Evolutionary conservation across 2,329 filamentous ascomycete genomes (phyloP).

Genomic region (Aspergillus sp.): DNA sequence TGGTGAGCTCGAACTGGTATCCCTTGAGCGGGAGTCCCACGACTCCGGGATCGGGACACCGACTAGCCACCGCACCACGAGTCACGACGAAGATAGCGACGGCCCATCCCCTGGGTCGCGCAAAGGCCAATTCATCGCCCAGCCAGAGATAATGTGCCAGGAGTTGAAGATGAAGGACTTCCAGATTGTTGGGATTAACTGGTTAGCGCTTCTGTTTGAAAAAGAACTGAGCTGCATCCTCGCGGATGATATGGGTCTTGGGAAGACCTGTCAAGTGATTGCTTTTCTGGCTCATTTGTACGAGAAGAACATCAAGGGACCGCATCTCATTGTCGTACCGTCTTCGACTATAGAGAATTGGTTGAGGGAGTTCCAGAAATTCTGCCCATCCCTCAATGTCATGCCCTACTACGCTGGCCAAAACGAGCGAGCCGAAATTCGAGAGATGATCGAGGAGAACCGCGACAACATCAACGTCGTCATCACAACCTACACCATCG

Average conservation of each 20-base stretch:
- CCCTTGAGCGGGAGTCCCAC: conserved; percentile 41
- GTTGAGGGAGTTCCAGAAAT: conserved; percentile 79
- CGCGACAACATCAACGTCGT: conserved; percentile 59
- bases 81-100: conserved; percentile 41
- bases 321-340: conserved; percentile 79
- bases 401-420: conserved; percentile 64
- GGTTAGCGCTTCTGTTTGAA: conserved; percentile 76
- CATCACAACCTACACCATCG: conserved; percentile 63
- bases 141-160: conserved; percentile 69
- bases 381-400: conserved; percentile 68
- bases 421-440: conserved; percentile 57
- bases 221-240: conserved; percentile 78
- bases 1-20: conserved; percentile 52
- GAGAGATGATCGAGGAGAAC: conserved; percentile 55
- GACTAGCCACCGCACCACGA: conserved; percentile 32
- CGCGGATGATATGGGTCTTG: conserved; percentile 91
- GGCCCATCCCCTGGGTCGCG: conserved; percentile 25
- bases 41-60: conserved; percentile 63
- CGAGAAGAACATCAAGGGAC: conserved; percentile 58
- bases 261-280: conserved; percentile 96
- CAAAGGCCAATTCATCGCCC: conserved; percentile 44
- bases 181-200: conserved; percentile 89
- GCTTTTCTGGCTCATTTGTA: conserved; percentile 78
- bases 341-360: conserved; percentile 93
- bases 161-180: conserved; percentile 80